These are phyloP conservation scores for Collybia sordida DNA, from an alignment of 768 basidiomycete genomes.

Conservation along the genomic window DNA sequence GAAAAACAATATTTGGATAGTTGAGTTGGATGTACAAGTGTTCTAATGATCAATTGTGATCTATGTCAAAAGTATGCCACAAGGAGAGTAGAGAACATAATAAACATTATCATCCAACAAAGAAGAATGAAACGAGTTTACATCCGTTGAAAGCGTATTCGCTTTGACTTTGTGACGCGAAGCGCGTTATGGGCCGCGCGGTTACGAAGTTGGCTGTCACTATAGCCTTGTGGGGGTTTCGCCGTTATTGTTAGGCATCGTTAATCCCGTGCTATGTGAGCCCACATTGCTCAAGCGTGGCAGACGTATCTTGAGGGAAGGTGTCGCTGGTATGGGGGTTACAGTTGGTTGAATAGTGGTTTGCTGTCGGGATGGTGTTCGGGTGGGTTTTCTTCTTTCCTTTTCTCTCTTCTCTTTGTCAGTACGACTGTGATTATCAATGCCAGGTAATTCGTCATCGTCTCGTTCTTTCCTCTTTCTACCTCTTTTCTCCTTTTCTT, in stretches of 20 bases:
- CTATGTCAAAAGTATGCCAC: conserved; percentile 13
- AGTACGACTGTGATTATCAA: conserved; percentile 14
- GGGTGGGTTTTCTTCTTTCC: conserved; percentile 23
- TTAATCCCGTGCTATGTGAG: conserved; percentile 15
- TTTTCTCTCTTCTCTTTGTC: conserved; percentile 24
- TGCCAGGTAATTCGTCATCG: conserved; percentile 24
- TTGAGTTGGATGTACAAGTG: background rate
- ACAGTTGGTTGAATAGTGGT: conserved; percentile 10
- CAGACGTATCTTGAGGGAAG: conserved; percentile 57
- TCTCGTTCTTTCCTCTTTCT: conserved; percentile 45
- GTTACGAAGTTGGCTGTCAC: background rate
- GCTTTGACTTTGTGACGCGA: background rate
- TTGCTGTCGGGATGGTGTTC: conserved; percentile 29
- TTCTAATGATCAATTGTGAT: conserved; percentile 9
- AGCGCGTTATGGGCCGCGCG: background rate
- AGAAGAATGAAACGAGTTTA: background rate
- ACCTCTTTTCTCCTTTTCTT: conserved; percentile 35
- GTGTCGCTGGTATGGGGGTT: conserved; percentile 30
- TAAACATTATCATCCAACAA: conserved; percentile 4
- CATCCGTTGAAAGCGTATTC: conserved; percentile 1
- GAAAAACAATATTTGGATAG: conserved; percentile 1
- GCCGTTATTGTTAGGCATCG: conserved; percentile 19
- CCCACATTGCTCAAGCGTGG: conserved; percentile 41
- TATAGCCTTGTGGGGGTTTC: conserved; percentile 25
- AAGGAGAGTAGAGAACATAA: background rate